Evolutionary conservation across 2,329 filamentous ascomycete species (phyloP), one percentile per base, ranked within the genome.

Genomic region (Diaporthe helianthi): DNA sequence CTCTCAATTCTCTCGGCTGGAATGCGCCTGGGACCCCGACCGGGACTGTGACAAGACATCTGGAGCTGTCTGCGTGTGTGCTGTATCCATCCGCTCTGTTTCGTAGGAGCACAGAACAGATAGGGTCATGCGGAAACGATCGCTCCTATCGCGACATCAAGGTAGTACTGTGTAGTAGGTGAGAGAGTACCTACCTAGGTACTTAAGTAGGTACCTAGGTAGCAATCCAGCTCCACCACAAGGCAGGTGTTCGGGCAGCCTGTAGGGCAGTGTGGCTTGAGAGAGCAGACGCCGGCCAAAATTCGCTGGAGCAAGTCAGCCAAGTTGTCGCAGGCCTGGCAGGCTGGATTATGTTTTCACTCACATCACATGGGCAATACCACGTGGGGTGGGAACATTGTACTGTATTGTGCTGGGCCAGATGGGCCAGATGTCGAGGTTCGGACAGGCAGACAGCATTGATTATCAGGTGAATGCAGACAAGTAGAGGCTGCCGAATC

Each of bases 131-230:
- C 55, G 38, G 26, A 5, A 31, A 46, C 10, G 38, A 47, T 22
- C 38, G 55, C 17, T 47, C 58, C 58, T 61, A 47, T 61, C 41
- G 58, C 58, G 58, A 61, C 17, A 47, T 6, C 24, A 46, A n/a
- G 8, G 41, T 47, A 61, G 55, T 61, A n/a, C n/a, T n/a, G n/a
- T n/a, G n/a, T n/a, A n/a, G n/a, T n/a, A n/a, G n/a, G n/a, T n/a
- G n/a, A n/a, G n/a, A n/a, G n/a, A n/a, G n/a, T n/a, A n/a, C n/a
- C n/a, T n/a, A n/a, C n/a, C n/a, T n/a, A n/a, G n/a, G n/a, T n/a
- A n/a, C n/a, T n/a, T n/a, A n/a, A n/a, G n/a, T n/a, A n/a, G n/a
- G n/a, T n/a, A n/a, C n/a, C n/a, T n/a, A n/a, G 8, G 41, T 47
- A 61, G 55, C 47, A 47, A 61, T 61, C 41, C 26, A 49, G 58